Evolutionary conservation across 306 rosid species (phyloP).

Genomic region (Acacia confusa): DNA sequence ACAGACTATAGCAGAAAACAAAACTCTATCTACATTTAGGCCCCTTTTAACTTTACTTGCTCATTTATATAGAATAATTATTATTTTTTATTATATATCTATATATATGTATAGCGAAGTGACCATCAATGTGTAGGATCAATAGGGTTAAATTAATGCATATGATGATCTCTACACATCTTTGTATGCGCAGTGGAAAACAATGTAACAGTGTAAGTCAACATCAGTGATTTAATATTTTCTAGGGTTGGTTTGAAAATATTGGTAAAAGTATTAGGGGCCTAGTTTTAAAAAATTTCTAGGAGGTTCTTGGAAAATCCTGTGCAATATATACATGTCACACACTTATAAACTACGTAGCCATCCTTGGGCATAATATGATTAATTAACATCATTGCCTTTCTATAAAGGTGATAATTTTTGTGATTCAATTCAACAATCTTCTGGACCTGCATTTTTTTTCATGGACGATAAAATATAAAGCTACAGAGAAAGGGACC

Average conservation of each 20-base stretch:
- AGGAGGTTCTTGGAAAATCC: slow-evolving; percentile 2
- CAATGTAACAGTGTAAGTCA: slow-evolving; percentile 28
- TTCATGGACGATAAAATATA: neutral
- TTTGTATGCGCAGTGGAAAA: neutral
- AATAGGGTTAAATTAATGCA: slow-evolving; percentile 17
- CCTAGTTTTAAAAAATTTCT: slow-evolving; percentile 20
- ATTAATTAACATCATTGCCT: slow-evolving; percentile 36
- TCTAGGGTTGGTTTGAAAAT: neutral
- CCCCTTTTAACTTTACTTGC: neutral
- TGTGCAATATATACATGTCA: neutral
- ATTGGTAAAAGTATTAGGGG: slow-evolving; percentile 18
- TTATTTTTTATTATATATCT: neutral
- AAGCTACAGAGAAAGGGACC: neutral
- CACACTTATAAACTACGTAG: neutral
- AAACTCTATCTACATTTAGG: neutral
- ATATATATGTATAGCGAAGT: neutral
- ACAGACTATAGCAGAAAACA: neutral
- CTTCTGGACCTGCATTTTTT: neutral
- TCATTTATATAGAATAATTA: neutral
- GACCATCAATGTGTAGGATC: neutral
- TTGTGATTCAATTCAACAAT: slow-evolving; percentile 14
- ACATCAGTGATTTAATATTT: slow-evolving; percentile 8
- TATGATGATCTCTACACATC: neutral
- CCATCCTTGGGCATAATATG: slow-evolving; percentile 19
- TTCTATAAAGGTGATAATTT: slow-evolving; percentile 21